Evolutionary conservation across 352 stramenopile species (phyloP).

Genomic region (Saprolegnia diclina): DNA sequence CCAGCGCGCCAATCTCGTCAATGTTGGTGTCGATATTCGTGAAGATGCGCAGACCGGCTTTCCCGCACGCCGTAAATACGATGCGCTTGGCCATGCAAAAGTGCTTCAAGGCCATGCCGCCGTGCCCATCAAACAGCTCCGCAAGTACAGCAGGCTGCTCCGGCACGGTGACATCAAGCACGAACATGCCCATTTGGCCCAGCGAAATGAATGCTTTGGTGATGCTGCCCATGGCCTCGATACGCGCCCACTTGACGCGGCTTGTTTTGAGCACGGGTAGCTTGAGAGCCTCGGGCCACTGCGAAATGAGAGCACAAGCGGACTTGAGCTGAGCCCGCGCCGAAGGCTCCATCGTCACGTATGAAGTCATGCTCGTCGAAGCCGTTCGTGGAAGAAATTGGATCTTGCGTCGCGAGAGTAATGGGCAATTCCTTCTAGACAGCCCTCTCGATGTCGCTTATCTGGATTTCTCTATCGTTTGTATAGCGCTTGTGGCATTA

Average conservation of each 20-base stretch:
- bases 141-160: slow-evolving; percentile 13
- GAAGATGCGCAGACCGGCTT: slow-evolving; percentile 27
- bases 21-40: slow-evolving; percentile 26
- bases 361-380: background rate
- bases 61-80: slow-evolving; percentile 24
- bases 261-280: slow-evolving; percentile 4
- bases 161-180: slow-evolving; percentile 16
- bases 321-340: background rate
- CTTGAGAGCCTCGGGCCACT: slow-evolving; percentile 4
- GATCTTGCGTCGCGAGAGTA: background rate
- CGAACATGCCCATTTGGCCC: slow-evolving; percentile 16
- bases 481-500: background rate
- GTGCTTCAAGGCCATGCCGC: slow-evolving; percentile 25
- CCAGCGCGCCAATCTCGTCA: slow-evolving; percentile 24
- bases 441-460: background rate
- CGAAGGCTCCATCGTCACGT: slow-evolving; percentile 3
- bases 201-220: slow-evolving; percentile 25
- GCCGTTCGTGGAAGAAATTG: background rate
- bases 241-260: slow-evolving; percentile 23
- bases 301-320: background rate
- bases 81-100: slow-evolving; percentile 24
- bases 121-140: slow-evolving; percentile 24
- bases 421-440: background rate
- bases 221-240: slow-evolving; percentile 6
- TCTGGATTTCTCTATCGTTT: no score